phyloP scores from a whole-genome alignment of 805 yeast genomes.

The Candida arabinofermentans region DNA sequence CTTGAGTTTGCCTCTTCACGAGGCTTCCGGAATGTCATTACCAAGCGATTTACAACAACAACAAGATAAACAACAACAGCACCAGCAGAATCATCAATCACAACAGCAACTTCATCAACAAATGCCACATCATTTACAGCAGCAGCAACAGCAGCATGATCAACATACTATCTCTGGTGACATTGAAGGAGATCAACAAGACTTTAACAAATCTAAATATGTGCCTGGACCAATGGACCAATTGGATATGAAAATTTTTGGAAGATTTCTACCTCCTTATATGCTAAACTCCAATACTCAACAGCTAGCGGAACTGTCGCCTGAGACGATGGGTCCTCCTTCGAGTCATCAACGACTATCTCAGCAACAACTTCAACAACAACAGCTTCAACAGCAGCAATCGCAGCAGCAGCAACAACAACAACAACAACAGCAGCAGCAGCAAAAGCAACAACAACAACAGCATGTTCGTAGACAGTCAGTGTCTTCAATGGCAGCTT shows the following conservation, averaged over 20 bases:
- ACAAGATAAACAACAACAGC: slow-evolving; percentile 4
- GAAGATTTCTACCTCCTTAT: slow-evolving; percentile 78
- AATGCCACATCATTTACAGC: background rate
- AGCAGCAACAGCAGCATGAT: slow-evolving; percentile 2
- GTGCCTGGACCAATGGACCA: slow-evolving; percentile 84
- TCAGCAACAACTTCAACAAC: background rate
- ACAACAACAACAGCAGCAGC: slow-evolving; percentile 1
- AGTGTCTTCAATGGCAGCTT: background rate
- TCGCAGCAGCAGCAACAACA: slow-evolving; percentile 1
- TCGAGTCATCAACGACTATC: background rate
- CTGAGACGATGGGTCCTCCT: slow-evolving; percentile 8
- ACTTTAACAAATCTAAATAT: slow-evolving; percentile 34
- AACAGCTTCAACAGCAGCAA: slow-evolving; percentile 1
- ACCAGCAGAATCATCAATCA: background rate
- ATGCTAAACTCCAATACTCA: slow-evolving; percentile 50
- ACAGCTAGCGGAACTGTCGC: slow-evolving; percentile 11
- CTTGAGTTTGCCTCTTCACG: slow-evolving; percentile 18
- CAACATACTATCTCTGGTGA: background rate
- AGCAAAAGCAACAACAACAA: background rate
- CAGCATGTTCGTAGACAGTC: background rate
- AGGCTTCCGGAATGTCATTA: background rate
- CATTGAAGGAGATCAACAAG: background rate
- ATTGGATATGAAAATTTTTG: slow-evolving; percentile 80
- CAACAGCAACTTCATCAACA: background rate
- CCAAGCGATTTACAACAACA: slow-evolving; percentile 1